phyloP scores from a whole-genome alignment of 1,284 basidiomycete species.

The Melampsora larici-populina region DNA sequence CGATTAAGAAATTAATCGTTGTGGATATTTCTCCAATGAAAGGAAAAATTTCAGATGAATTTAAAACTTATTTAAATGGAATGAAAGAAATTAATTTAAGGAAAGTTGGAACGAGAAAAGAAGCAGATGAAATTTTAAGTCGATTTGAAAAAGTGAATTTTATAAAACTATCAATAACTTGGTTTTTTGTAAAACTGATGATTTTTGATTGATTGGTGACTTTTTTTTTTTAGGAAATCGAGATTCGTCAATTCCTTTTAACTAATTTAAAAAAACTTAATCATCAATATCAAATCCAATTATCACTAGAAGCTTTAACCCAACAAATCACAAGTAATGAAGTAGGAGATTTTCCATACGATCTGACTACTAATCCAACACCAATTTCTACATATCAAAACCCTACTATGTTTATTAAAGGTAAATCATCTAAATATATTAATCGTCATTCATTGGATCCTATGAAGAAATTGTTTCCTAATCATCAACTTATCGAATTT shows the following conservation, averaged over 20 bases:
- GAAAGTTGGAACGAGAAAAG: conserved; percentile 7
- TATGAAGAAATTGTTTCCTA: conserved; percentile 19
- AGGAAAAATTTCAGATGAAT: conserved; percentile 27
- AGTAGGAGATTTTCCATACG: conserved; percentile 41
- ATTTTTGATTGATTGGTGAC: not conserved
- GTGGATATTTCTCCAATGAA: conserved; percentile 38
- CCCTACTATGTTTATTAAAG: conserved; percentile 38
- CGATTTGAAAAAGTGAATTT: conserved; percentile 19
- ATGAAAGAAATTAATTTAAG: conserved; percentile 36
- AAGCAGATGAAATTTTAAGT: conserved; percentile 36
- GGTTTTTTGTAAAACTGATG: not conserved
- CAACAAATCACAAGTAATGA: conserved; percentile 35
- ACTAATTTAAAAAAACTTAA: conserved; percentile 29
- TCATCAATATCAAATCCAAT: conserved; percentile 20
- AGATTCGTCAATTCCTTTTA: conserved; percentile 33
- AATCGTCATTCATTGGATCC: conserved; percentile 15
- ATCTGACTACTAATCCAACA: not conserved
- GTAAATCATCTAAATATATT: conserved; percentile 33
- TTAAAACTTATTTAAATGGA: conserved; percentile 29
- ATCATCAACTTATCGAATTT: conserved; percentile 12
- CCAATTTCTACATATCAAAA: not conserved
- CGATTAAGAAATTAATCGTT: conserved; percentile 5
- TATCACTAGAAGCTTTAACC: conserved; percentile 25
- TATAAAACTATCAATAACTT: not conserved
- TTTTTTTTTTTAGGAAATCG: conserved; percentile 14